Conservation (phyloP, 306 rosid species). For the Castanea mollissima region DNA sequence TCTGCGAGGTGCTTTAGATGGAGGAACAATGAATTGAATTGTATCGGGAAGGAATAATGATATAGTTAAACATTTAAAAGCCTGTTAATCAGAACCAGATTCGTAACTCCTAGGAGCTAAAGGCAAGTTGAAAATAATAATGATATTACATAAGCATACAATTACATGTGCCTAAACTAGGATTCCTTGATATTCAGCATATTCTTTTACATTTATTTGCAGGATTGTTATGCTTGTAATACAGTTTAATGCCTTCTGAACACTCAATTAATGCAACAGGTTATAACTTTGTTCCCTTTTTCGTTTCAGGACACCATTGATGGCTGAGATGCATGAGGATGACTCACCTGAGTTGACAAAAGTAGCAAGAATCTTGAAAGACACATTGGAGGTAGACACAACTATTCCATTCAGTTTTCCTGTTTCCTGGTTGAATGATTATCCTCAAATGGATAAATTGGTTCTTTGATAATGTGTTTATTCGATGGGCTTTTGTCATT, state of each 20-base stretch:
- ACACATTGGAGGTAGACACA: conserved; percentile 58
- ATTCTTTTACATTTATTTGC: not conserved
- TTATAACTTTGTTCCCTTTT: conserved; percentile 10
- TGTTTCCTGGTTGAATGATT: not conserved
- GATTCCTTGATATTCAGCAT: not conserved
- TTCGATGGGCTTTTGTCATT: conserved; percentile 18
- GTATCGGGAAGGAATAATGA: not conserved
- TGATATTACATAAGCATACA: not conserved
- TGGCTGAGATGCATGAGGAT: conserved; percentile 92
- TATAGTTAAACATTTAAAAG: not conserved
- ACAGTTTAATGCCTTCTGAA: conserved; percentile 1
- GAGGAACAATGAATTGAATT: not conserved
- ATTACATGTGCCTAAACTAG: not conserved
- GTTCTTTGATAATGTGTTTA: conserved; percentile 2
- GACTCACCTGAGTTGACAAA: conserved; percentile 67
- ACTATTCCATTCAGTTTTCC: not conserved
- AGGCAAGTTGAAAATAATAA: not conserved
- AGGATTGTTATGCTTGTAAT: not conserved
- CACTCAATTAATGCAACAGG: conserved; percentile 5
- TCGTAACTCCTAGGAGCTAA: not conserved
- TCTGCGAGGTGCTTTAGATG: not conserved
- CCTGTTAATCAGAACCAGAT: not conserved
- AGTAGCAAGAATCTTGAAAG: conserved; percentile 61
- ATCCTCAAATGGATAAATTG: not conserved
- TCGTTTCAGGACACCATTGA: conserved; percentile 61